Evolutionary conservation across 257 asterid species (phyloP).

Genomic region (Prunella vulgaris): DNA sequence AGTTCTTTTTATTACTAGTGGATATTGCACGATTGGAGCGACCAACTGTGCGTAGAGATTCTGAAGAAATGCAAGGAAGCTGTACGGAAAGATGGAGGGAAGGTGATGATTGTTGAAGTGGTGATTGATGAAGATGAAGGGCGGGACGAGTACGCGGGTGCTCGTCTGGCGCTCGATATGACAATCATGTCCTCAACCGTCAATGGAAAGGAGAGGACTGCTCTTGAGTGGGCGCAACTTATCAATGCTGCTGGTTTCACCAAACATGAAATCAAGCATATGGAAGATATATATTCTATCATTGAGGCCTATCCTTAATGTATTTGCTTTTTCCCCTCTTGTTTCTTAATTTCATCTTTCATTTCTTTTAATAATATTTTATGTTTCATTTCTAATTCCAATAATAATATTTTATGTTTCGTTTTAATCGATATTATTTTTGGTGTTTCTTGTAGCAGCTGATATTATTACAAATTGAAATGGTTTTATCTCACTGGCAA

Average conservation of each 20-base stretch:
- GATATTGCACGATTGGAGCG: conserved; percentile 61
- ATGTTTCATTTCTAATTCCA: too few relatives aligned
- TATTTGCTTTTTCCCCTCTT: too few relatives aligned
- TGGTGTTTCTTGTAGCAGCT: too few relatives aligned
- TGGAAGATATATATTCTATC: not conserved
- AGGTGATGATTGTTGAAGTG: conserved; percentile 37
- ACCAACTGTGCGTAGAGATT: conserved; percentile 5
- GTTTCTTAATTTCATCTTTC: too few relatives aligned
- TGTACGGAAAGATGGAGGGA: conserved; percentile 28
- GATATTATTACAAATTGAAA: too few relatives aligned
- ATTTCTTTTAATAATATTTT: too few relatives aligned
- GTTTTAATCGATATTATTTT: too few relatives aligned
- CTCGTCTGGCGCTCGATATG: not conserved
- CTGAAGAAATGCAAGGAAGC: conserved; percentile 49
- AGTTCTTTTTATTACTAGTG: too few relatives aligned
- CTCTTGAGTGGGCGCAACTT: not conserved
- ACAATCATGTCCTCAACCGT: not conserved
- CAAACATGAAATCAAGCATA: not conserved
- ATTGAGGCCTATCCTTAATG: conserved; percentile 5
- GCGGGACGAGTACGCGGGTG: not conserved
- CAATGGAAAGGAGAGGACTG: conserved; percentile 3
- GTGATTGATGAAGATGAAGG: not conserved
- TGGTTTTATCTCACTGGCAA: too few relatives aligned
- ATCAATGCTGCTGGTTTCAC: not conserved
- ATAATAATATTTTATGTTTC: too few relatives aligned